Conservation (phyloP, 2,329 filamentous ascomycete genomes). For the Cordyceps cicadae region DNA sequence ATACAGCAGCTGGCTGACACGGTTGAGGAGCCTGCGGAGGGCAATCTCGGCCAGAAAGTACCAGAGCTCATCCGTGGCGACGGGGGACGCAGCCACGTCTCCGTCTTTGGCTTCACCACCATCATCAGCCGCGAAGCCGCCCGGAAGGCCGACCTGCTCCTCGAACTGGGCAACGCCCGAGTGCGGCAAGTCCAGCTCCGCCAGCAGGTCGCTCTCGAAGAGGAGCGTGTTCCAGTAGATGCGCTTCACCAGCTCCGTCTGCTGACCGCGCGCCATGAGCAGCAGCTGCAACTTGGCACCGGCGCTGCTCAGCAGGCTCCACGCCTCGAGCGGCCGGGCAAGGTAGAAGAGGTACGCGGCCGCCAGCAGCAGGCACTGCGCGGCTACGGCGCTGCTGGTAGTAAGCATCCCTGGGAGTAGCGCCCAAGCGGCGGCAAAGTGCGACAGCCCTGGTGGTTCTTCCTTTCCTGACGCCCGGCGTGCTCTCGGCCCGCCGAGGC, state of each 20-base stretch:
- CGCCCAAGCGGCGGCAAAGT: conserved; percentile 74
- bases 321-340: conserved; percentile 73
- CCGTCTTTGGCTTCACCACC: conserved; percentile 27
- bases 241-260: conserved; percentile 65
- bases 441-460: conserved; percentile 64
- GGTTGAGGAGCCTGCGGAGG: conserved; percentile 65
- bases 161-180: conserved; percentile 78
- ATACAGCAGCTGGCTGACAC: conserved; percentile 73
- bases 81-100: conserved; percentile 41
- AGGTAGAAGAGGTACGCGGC: conserved; percentile 78
- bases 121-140: conserved; percentile 67
- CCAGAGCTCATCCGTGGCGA: conserved; percentile 71
- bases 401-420: conserved; percentile 67
- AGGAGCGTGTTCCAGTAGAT: conserved; percentile 80
- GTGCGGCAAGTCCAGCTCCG: conserved; percentile 72
- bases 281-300: conserved; percentile 76
- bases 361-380: conserved; percentile 72
- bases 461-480: conserved; percentile 44
- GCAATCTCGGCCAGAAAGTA: conserved; percentile 82
- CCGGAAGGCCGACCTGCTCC: conserved; percentile 68
- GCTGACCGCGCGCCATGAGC: conserved; percentile 56
- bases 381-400: conserved; percentile 66
- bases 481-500: conserved; percentile 67
- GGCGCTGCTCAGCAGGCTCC: conserved; percentile 70
- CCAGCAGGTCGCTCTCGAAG: conserved; percentile 72